Conservation (phyloP, 2,329 filamentous ascomycete genomes). For the Neopestalotiopsis rosae region DNA sequence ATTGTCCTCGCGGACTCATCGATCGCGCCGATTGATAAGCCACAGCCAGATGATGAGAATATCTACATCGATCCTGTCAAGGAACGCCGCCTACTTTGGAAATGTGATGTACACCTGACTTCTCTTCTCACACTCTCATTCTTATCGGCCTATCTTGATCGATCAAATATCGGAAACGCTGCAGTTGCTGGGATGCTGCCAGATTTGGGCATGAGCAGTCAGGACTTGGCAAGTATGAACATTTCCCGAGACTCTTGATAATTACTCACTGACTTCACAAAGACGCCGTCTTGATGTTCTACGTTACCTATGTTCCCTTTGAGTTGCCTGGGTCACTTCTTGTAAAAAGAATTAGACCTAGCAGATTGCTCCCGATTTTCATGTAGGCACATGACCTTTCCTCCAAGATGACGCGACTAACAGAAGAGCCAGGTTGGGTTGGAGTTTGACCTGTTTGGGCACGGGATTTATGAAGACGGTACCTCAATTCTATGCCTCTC, state of each 20-base stretch:
- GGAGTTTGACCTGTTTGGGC: conserved; percentile 13
- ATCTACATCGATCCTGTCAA: conserved; percentile 18
- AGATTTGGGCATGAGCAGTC: conserved; percentile 17
- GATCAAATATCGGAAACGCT: conserved; percentile 17
- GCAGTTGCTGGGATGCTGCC: conserved; percentile 12
- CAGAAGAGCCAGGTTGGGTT: conserved; percentile 8
- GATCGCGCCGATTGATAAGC: neutral
- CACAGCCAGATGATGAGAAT: conserved; percentile 9
- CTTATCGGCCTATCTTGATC: conserved; percentile 17
- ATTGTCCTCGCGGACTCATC: conserved; percentile 5
- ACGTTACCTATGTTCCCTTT: conserved; percentile 19
- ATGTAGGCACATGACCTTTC: neutral
- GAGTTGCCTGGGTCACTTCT: conserved; percentile 18
- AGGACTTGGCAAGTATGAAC: conserved; percentile 16
- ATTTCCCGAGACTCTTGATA: neutral
- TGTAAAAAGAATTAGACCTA: conserved; percentile 17
- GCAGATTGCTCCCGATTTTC: conserved; percentile 16
- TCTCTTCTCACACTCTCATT: conserved; percentile 16
- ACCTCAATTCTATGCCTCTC: conserved; percentile 15
- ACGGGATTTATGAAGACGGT: conserved; percentile 18
- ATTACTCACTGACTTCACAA: neutral
- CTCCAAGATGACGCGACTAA: neutral
- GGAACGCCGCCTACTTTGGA: conserved; percentile 17
- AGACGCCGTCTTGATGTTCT: conserved; percentile 18
- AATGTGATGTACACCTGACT: conserved; percentile 16